Base-by-base conservation (phyloP, 352 stramenopile species). In the Globisporangium ultimum region DNA sequence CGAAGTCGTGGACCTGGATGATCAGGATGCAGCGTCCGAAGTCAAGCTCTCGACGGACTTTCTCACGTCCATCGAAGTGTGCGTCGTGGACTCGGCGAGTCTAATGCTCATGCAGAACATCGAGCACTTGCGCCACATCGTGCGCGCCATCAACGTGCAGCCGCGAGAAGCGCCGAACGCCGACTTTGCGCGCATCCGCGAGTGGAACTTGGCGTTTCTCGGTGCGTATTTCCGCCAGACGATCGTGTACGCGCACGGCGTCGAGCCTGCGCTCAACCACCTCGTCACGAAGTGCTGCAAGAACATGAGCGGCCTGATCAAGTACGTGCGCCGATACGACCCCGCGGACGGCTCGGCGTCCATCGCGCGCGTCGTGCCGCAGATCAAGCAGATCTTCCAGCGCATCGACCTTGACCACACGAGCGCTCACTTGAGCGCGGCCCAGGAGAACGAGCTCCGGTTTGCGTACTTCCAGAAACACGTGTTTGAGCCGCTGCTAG, bases 41-140 rank as follows among this genome's bases (percentile, higher is more conserved):
- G 43, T 80, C 13, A 84, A 79, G n/a, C 57, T 93, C 34, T 87
- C 84, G 15, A 78, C 66, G 10, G 81, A 88, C 24, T 85, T 88
- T 55, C 56, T 93, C 24, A 89, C 84, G 32, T 84, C 78, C 1
- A 90, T 93, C 49, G 84, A 93, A 61, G 71, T 93, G 5, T 93
- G 84, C 60, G 72, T 93, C n/a, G 68, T 91, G 3, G 84, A 93
- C 64, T 93, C 80, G 14, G 81, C 76, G 18, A 93, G 78, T 62
- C 63, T 93, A 5, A 74, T 93, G 60, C 54, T 81, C 0, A 93
- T 93, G 84, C 84, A 93, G 60, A 93, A 93, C 63, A 60, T 93
- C 28, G 84, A 93, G 20, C 84, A 93, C 57, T 46, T 93, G 52
- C 84, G 80, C 1, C 67, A 72, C 17, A 70, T 93, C 7, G 53